Evolutionary conservation across 2,329 filamentous ascomycete genomes (phyloP).

Genomic region (Aspergillus persii): DNA sequence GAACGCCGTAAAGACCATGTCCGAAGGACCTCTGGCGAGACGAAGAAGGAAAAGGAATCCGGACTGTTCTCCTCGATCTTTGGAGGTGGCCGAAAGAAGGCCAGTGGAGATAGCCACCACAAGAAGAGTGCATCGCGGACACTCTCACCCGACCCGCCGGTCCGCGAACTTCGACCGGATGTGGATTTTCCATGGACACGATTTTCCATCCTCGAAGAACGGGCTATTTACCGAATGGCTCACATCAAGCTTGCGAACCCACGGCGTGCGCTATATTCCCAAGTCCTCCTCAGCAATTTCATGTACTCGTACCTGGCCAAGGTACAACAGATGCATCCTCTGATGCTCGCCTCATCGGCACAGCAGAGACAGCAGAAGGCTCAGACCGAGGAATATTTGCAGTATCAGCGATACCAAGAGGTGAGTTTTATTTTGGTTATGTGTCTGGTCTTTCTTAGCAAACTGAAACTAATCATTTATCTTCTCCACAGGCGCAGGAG

Average conservation of each 20-base stretch:
- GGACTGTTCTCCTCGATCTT: constrained; percentile 93
- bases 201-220: constrained; percentile 91
- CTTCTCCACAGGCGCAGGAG: constrained; percentile 20
- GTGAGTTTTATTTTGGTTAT: constrained; percentile 26
- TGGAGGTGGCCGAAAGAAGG: constrained; percentile 83
- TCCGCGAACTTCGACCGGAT: constrained; percentile 73
- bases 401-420: constrained; percentile 49
- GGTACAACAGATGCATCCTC: constrained; percentile 97
- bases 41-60: constrained; percentile 82
- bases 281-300: constrained; percentile 96
- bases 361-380: constrained; percentile 60
- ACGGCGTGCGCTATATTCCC: constrained; percentile 83
- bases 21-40: constrained; percentile 64
- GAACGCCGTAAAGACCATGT: constrained; percentile 73
- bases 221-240: constrained; percentile 97
- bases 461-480: not conserved
- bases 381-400: constrained; percentile 42
- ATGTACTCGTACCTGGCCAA: constrained; percentile 99
- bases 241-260: constrained; percentile 99
- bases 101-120: constrained; percentile 68
- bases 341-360: constrained; percentile 78
- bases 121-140: constrained; percentile 74
- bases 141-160: constrained; percentile 76
- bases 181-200: constrained; percentile 95
- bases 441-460: not conserved